phyloP scores from a whole-genome alignment of 192 early-diverging fungal species.

The Coemansia sp. region DNA sequence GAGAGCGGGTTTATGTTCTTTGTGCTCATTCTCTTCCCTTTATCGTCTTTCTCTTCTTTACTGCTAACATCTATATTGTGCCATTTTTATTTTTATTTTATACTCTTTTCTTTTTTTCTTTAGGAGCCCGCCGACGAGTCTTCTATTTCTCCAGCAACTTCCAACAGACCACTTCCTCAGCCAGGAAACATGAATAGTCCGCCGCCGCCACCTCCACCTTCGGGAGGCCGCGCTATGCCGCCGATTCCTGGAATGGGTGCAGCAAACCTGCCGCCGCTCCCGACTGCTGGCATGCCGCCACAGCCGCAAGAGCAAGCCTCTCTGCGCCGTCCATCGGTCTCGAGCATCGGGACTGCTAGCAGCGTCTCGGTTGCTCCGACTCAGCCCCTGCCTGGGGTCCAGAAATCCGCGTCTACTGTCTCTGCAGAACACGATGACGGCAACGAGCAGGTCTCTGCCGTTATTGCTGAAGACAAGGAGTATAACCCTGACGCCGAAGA shows the following conservation, averaged over 20 bases:
- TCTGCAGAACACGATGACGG: constrained; percentile 2
- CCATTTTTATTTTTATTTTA: constrained; percentile 5
- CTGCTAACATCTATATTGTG: constrained; percentile 1
- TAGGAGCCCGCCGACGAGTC: constrained; percentile 27
- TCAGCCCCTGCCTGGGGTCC: neutral
- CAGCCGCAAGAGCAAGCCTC: constrained; percentile 14
- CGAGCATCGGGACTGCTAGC: constrained; percentile 13
- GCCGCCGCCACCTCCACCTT: constrained; percentile 11
- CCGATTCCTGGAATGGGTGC: constrained; percentile 16
- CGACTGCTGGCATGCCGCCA: constrained; percentile 21
- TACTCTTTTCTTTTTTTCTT: constrained; percentile 9
- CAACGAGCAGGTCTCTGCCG: constrained; percentile 2
- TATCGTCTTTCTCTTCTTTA: constrained; percentile 1
- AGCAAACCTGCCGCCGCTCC: constrained; percentile 22
- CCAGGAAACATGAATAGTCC: constrained; percentile 20
- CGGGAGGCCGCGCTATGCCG: constrained; percentile 20
- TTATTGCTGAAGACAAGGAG: neutral
- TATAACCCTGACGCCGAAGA: neutral
- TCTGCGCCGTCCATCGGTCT: constrained; percentile 14
- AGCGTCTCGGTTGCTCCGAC: constrained; percentile 1
- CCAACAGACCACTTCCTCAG: constrained; percentile 39
- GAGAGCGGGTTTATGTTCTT: neutral
- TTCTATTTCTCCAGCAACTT: constrained; percentile 24
- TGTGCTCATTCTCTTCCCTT: neutral
- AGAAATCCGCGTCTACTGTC: constrained; percentile 2